phyloP scores from a whole-genome alignment of 2,329 filamentous ascomycete genomes.

The Onygenales sp. region DNA sequence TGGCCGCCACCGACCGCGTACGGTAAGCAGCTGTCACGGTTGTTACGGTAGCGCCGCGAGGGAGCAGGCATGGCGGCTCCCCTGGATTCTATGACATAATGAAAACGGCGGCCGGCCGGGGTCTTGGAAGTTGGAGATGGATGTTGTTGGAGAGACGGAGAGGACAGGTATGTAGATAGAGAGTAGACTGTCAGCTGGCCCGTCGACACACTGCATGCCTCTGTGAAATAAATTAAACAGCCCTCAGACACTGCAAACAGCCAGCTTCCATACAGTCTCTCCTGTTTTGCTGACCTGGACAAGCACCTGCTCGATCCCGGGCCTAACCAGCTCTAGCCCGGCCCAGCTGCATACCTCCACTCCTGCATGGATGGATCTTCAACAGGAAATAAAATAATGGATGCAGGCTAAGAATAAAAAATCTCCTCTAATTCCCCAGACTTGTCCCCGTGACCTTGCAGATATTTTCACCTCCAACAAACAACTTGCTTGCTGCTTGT shows the following conservation, averaged over 20 bases:
- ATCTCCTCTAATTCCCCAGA: neutral
- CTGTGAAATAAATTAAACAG: too few species aligned
- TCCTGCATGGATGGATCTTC: too few species aligned
- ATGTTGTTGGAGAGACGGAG: neutral
- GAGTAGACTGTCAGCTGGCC: too few species aligned
- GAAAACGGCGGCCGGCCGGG: neutral
- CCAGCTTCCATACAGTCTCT: too few species aligned
- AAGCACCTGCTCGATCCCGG: too few species aligned
- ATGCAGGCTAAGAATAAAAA: neutral
- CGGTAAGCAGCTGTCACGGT: neutral
- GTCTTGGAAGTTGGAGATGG: neutral
- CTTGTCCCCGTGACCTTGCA: neutral
- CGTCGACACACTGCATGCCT: too few species aligned
- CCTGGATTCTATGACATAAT: constrained; percentile 9
- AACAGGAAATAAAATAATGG: neutral
- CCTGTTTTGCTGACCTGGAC: too few species aligned
- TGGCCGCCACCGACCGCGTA: neutral
- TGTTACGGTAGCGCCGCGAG: too few species aligned
- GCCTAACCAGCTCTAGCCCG: too few species aligned
- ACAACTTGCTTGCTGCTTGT: too few species aligned
- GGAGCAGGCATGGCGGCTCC: neutral
- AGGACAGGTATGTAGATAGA: neutral
- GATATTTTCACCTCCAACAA: neutral
- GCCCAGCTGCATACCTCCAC: too few species aligned
- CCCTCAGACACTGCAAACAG: too few species aligned